A percentile compares a stretch with the other conserved stretches of the same genome.
Conservation (phyloP, 352 stramenopile species). For the Phytopythium kandeliae region DNA sequence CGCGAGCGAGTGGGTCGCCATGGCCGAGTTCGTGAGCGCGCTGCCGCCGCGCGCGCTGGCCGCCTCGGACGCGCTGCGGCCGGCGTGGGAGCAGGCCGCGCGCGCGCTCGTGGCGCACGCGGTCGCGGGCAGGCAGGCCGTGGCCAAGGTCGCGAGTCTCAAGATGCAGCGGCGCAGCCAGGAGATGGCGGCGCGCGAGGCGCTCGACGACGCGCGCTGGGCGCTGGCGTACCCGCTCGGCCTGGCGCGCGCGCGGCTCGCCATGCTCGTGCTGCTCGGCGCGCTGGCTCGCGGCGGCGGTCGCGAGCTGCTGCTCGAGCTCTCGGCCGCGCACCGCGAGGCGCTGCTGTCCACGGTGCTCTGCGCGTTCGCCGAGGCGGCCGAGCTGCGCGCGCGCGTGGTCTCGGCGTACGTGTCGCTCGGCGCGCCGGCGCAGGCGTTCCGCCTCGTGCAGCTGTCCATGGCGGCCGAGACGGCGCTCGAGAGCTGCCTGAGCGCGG, state of each 20-base stretch:
- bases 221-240: constrained; percentile 39
- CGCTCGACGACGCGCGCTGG: constrained; percentile 30
- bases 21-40: constrained; percentile 29
- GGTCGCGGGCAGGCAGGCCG: constrained; percentile 55
- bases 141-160: constrained; percentile 36
- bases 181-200: constrained; percentile 18
- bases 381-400: constrained; percentile 46
- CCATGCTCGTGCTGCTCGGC: constrained; percentile 40
- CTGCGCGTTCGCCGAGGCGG: constrained; percentile 40
- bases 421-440: constrained; percentile 29
- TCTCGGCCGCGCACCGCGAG: constrained; percentile 56
- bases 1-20: constrained; percentile 29
- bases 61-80: constrained; percentile 19
- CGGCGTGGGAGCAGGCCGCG: constrained; percentile 46
- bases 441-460: constrained; percentile 48
- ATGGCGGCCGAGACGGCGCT: constrained; percentile 46
- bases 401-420: constrained; percentile 49
- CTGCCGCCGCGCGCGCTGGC: constrained; percentile 19
- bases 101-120: constrained; percentile 48
- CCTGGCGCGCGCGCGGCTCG: constrained; percentile 29
- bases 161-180: constrained; percentile 47
- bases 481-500: constrained; percentile 21
- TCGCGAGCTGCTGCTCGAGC: constrained; percentile 37
- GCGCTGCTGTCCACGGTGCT: constrained; percentile 53
- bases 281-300: constrained; percentile 36